Evolutionary conservation across 192 early-diverging fungal species (phyloP).

Genomic region (Mortierella hygrophila): DNA sequence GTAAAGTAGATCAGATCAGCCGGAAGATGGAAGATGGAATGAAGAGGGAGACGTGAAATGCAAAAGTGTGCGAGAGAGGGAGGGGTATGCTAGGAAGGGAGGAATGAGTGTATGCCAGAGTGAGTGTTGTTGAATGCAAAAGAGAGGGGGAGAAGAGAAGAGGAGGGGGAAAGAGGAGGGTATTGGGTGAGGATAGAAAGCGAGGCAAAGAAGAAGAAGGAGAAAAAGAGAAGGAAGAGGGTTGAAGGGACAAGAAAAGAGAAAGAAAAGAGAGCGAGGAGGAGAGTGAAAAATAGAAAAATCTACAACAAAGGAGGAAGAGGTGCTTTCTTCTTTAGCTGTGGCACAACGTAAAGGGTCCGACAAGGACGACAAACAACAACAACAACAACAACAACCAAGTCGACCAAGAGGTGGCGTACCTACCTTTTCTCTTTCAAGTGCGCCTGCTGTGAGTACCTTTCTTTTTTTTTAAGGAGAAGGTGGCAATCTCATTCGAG

Average conservation of each 20-base stretch:
- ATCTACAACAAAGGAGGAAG: neutral
- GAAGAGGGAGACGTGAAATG: neutral
- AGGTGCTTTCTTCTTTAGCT: too few relatives aligned
- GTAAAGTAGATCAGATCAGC: neutral
- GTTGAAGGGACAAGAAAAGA: neutral
- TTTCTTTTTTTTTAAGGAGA: neutral
- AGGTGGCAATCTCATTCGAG: neutral
- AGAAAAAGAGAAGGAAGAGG: neutral
- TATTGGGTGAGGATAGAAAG: slow-evolving; percentile 14
- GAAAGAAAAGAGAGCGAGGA: neutral
- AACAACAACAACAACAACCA: neutral
- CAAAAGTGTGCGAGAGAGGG: neutral
- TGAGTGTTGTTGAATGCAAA: neutral
- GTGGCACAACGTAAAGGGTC: neutral
- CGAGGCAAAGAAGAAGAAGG: neutral
- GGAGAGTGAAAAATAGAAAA: neutral
- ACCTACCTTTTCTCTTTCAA: neutral
- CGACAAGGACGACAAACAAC: neutral
- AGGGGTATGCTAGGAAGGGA: neutral
- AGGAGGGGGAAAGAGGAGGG: neutral
- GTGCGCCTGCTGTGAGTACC: neutral
- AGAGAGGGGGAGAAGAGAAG: neutral
- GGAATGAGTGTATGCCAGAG: neutral
- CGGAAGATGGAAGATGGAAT: neutral
- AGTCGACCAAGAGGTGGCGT: neutral